Conservation (phyloP, 306 rosid genomes). For the Vigna nakashimae region DNA sequence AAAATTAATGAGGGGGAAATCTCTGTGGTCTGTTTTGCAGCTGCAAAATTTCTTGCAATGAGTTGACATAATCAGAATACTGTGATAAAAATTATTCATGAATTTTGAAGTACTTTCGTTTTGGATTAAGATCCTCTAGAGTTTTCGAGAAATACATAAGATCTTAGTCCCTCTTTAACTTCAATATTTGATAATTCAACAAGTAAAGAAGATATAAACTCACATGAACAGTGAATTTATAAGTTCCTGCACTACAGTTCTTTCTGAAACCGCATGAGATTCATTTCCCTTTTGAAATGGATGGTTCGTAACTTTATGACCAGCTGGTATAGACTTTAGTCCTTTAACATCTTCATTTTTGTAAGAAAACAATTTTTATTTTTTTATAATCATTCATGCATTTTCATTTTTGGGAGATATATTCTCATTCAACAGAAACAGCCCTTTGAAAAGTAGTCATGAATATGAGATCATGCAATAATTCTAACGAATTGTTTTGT, state of each 20-base stretch:
- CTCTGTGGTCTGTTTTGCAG: not conserved
- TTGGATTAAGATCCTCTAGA: not conserved
- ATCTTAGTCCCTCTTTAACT: not conserved
- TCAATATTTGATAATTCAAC: not conserved
- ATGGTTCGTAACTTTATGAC: slow-evolving; percentile 6
- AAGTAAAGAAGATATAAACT: not conserved
- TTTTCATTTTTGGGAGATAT: not conserved
- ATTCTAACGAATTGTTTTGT: not conserved
- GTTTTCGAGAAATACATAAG: not conserved
- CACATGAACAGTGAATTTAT: not conserved
- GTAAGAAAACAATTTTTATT: not conserved
- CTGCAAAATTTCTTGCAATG: slow-evolving; percentile 1
- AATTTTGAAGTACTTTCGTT: not conserved
- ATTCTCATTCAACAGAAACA: not conserved
- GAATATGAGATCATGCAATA: not conserved
- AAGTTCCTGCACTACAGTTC: not conserved
- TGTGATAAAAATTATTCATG: not conserved
- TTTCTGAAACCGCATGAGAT: slow-evolving; percentile 1
- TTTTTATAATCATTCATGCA: not conserved
- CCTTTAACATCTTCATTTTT: not conserved
- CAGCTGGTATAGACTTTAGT: not conserved
- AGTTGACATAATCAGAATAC: not conserved
- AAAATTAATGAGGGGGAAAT: not conserved
- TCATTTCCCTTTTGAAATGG: not conserved
- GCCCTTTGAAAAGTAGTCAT: not conserved